Conservation (phyloP, 2,329 filamentous ascomycete species). For the Botrytis elliptica region DNA sequence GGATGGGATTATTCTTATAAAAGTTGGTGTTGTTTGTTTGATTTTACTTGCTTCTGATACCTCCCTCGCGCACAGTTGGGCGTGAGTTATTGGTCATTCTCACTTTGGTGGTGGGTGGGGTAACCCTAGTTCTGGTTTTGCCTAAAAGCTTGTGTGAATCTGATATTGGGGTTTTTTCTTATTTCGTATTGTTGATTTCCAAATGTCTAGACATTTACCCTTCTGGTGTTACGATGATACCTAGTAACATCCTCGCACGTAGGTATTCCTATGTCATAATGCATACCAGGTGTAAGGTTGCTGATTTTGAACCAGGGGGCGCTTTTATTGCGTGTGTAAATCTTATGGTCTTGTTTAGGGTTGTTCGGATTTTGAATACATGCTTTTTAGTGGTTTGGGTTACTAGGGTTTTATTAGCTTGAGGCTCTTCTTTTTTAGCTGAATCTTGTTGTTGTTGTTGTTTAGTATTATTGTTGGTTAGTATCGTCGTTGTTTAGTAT, state of each 20-base stretch:
- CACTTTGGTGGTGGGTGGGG: background rate
- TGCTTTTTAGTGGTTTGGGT: background rate
- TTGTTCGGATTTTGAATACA: background rate
- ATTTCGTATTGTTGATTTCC: fast-evolving
- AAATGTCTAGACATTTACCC: background rate
- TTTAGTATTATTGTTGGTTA: background rate
- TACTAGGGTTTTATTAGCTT: background rate
- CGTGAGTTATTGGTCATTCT: background rate
- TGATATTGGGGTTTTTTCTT: background rate
- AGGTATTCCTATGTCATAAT: background rate
- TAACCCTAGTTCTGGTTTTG: background rate
- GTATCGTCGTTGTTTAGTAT: background rate
- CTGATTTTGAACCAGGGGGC: background rate
- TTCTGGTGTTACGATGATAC: background rate
- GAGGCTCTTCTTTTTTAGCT: background rate
- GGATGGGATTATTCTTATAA: too few species aligned
- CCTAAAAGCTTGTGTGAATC: background rate
- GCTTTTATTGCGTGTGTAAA: background rate
- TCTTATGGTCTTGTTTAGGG: background rate
- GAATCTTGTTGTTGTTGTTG: background rate
- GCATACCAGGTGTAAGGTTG: background rate
- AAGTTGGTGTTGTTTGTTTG: too few species aligned
- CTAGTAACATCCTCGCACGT: background rate
- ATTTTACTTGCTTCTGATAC: too few species aligned
- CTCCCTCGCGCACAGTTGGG: background rate